Percentiles rank a stretch among this genome's conserved stretches.
phyloP scores from a whole-genome alignment of 2,329 filamentous ascomycete species.

The Colletotrichum theobromicola region DNA sequence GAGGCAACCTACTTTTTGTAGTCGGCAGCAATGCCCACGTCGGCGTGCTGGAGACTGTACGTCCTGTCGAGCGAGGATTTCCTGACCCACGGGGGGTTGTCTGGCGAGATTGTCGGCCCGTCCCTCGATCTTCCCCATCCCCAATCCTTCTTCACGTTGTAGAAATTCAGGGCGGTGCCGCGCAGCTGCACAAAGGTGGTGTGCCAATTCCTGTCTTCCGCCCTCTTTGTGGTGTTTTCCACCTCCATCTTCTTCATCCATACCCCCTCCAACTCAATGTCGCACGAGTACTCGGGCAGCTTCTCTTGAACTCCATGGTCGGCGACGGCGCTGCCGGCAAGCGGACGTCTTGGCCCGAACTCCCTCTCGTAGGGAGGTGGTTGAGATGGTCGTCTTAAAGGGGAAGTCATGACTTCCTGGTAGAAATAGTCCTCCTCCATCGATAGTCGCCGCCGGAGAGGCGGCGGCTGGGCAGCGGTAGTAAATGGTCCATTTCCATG shows the following conservation, averaged over 20 bases:
- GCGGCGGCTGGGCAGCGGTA: slow-evolving; percentile 38
- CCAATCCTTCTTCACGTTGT: slow-evolving; percentile 66
- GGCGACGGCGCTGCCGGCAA: slow-evolving; percentile 11
- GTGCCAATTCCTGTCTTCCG: slow-evolving; percentile 68
- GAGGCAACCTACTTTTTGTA: slow-evolving; percentile 65
- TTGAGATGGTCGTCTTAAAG: slow-evolving; percentile 47
- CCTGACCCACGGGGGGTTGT: slow-evolving; percentile 56
- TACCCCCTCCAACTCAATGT: slow-evolving; percentile 59
- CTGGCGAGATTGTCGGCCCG: slow-evolving; percentile 53
- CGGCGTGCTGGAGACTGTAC: slow-evolving; percentile 78
- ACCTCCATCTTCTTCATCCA: slow-evolving; percentile 72
- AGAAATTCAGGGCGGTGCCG: slow-evolving; percentile 71
- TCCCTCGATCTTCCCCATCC: slow-evolving; percentile 51
- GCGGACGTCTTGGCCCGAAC: slow-evolving; percentile 28
- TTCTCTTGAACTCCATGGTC: slow-evolving; percentile 35
- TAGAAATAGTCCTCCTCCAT: slow-evolving; percentile 62
- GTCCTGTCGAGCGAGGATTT: slow-evolving; percentile 63
- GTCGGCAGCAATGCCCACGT: slow-evolving; percentile 76
- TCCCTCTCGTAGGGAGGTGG: slow-evolving; percentile 51
- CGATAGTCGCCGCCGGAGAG: slow-evolving; percentile 51
- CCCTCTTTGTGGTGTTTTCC: slow-evolving; percentile 66
- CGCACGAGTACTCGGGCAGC: slow-evolving; percentile 62
- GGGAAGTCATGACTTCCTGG: slow-evolving; percentile 54
- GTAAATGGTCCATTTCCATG: slow-evolving; percentile 27
- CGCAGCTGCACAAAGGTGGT: slow-evolving; percentile 67